Percentiles rank a stretch among this genome's conserved stretches.
These are phyloP conservation scores for Cladosporium oxysporum DNA, from an alignment of 2,329 filamentous ascomycete genomes.

Conservation along the genomic window DNA sequence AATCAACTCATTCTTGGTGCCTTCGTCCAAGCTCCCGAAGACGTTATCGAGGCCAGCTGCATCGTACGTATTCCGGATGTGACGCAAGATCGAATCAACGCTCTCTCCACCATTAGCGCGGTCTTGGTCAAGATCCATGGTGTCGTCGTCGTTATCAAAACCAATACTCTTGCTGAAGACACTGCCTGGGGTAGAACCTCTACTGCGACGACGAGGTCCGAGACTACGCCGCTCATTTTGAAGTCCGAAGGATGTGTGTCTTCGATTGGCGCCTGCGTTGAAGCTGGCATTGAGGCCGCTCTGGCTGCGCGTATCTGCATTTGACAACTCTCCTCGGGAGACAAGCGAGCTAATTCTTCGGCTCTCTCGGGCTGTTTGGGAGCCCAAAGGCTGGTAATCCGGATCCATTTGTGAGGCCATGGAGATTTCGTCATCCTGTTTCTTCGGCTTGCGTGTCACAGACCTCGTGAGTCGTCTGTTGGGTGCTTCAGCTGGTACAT, in stretches of 20 bases:
- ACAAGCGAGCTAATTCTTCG: slow-evolving; percentile 89
- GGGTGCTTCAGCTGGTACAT: slow-evolving; percentile 27
- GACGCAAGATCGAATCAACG: slow-evolving; percentile 31
- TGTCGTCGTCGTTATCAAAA: slow-evolving; percentile 41
- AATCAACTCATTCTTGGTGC: slow-evolving; percentile 38
- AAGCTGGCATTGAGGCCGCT: slow-evolving; percentile 42
- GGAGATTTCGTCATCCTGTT: slow-evolving; percentile 45
- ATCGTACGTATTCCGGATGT: slow-evolving; percentile 35
- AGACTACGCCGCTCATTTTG: slow-evolving; percentile 66
- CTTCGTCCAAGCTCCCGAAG: slow-evolving; percentile 35
- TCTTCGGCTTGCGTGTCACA: slow-evolving; percentile 31
- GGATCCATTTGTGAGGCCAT: slow-evolving; percentile 54
- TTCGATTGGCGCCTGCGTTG: slow-evolving; percentile 58
- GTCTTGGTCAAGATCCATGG: slow-evolving; percentile 38
- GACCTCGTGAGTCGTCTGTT: slow-evolving; percentile 25
- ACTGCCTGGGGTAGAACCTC: slow-evolving; percentile 59
- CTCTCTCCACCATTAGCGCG: slow-evolving; percentile 32
- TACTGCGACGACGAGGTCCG: slow-evolving; percentile 47
- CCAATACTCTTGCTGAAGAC: slow-evolving; percentile 37
- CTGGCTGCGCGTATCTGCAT: slow-evolving; percentile 44
- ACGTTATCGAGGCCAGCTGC: slow-evolving; percentile 34
- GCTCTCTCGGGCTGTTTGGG: slow-evolving; percentile 58
- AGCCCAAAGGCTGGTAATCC: slow-evolving; percentile 44
- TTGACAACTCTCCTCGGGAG: slow-evolving; percentile 81
- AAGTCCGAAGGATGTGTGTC: slow-evolving; percentile 70